Evolutionary conservation across 1,139 yeast genomes (phyloP), one percentile per base, ranked within the genome.

Genomic region (Taphrina populina): DNA sequence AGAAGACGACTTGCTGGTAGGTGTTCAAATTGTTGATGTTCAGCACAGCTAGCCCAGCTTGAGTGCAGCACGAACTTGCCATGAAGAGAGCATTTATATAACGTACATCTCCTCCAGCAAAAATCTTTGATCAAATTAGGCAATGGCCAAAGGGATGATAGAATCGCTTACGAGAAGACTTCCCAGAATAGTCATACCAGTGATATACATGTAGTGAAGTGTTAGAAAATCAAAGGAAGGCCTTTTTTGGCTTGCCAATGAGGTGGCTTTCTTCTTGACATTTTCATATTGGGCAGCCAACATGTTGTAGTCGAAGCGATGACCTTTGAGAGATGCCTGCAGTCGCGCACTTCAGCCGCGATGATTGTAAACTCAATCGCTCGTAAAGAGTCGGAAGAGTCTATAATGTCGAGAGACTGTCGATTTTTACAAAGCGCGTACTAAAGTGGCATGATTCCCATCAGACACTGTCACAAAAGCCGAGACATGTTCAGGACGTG

Each of bases 41-140:
- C 19, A 85, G 74, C 0, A 96, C 83, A 65, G 88, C 88, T 58
- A 94, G 72, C 0, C 99, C 99, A 0, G 96, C 95, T 66, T 90
- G 96, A 0, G 98, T 88, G 2, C 84, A 72, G 0, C 92, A 81
- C 3, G 95, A 92, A 4, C 82, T 71, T 0, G 88, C 77, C 57
- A 87, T 73, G 69, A 88, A 88, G 37, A 94, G 71, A 1, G 85
- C 80, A 71, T 94, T 97, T 41, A 87, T 82, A 66, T 90, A 94
- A 3, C 67, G 60, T 34, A 81, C 72, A 65, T 84, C 81, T 5
- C 64, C 60, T 4, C 46, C 36, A 7, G 39, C 54, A 20, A 37
- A 30, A 33, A 49, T 39, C 54, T 49, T 10, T 8, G 10, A 34
- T 26, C 19, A 36, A 17, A 29, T 10, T 26, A 11, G 27, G 37